phyloP scores from a whole-genome alignment of 768 basidiomycete species.

The Mycena pura region DNA sequence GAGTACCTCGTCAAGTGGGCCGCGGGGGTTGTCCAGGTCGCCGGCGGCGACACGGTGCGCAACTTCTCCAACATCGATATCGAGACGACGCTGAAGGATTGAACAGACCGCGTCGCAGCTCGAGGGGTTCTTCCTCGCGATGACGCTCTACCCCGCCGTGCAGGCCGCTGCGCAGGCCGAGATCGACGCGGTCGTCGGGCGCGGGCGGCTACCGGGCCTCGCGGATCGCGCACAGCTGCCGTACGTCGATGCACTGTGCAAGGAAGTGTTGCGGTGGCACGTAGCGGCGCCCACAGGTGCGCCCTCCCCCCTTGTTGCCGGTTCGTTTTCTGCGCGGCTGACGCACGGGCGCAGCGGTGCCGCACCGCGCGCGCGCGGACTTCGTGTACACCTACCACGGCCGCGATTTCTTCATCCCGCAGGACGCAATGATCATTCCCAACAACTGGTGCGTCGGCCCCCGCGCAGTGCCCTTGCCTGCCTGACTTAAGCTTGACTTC shows the following conservation, averaged over 20 bases:
- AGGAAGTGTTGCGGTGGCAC: constrained; percentile 27
- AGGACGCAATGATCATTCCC: constrained; percentile 4
- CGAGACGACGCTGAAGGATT: no score
- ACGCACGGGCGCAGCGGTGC: not conserved
- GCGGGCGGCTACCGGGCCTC: constrained; percentile 31
- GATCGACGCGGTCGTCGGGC: constrained; percentile 40
- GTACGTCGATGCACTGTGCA: constrained; percentile 28
- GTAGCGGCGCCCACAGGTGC: constrained; percentile 24
- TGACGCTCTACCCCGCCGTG: constrained; percentile 33
- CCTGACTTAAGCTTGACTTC: not conserved
- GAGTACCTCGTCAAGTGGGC: constrained; percentile 14
- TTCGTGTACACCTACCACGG: constrained; percentile 6
- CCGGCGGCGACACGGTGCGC: constrained; percentile 11
- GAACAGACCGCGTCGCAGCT: constrained; percentile 4
- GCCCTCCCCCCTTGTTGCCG: not conserved
- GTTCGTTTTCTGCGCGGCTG: not conserved
- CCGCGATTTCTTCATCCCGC: constrained; percentile 8
- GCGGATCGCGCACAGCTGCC: constrained; percentile 20
- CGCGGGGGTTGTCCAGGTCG: not conserved
- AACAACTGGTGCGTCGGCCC: constrained; percentile 12
- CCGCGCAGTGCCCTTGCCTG: not conserved
- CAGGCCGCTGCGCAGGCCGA: constrained; percentile 42
- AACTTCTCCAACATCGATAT: no score
- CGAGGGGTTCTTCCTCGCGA: constrained; percentile 12
- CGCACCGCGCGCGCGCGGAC: constrained; percentile 11